These are phyloP conservation scores for Hortiboletus campestris DNA, from an alignment of 768 basidiomycete species.

Conservation along the genomic window DNA sequence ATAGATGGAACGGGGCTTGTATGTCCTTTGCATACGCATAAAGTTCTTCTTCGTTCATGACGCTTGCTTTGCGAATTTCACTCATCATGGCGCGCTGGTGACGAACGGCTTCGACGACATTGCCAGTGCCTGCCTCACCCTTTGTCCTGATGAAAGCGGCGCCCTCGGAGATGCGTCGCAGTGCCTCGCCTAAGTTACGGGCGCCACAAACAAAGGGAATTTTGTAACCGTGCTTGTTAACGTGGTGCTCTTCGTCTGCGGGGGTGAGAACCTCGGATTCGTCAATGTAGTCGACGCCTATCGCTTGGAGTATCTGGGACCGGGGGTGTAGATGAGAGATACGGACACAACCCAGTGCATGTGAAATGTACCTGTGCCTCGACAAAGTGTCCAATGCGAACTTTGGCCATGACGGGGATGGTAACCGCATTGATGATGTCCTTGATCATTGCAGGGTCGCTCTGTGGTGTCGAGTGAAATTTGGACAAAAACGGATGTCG, in stretches of 20 bases:
- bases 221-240: slow-evolving; percentile 96
- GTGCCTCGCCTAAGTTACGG: slow-evolving; percentile 91
- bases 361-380: slow-evolving; percentile 74
- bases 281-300: slow-evolving; percentile 96
- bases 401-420: slow-evolving; percentile 96
- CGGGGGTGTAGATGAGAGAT: neutral
- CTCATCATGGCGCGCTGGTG: slow-evolving; percentile 82
- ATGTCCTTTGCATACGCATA: slow-evolving; percentile 92
- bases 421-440: slow-evolving; percentile 92
- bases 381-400: slow-evolving; percentile 95
- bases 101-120: slow-evolving; percentile 91
- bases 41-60: slow-evolving; percentile 94
- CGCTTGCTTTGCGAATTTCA: slow-evolving; percentile 81
- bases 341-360: no score
- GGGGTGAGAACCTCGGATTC: slow-evolving; percentile 94
- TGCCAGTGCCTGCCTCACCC: slow-evolving; percentile 87
- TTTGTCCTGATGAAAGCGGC: slow-evolving; percentile 99
- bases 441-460: slow-evolving; percentile 96
- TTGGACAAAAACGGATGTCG: neutral
- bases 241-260: slow-evolving; percentile 94
- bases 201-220: slow-evolving; percentile 96
- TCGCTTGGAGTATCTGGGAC: slow-evolving; percentile 80
- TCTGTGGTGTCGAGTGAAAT: slow-evolving; percentile 40
- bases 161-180: slow-evolving; percentile 94
- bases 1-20: slow-evolving; percentile 88